Percentiles rank a stretch among this genome's conserved stretches.
phyloP scores from a whole-genome alignment of 2,329 filamentous ascomycete genomes.

The Fusarium xylarioides region DNA sequence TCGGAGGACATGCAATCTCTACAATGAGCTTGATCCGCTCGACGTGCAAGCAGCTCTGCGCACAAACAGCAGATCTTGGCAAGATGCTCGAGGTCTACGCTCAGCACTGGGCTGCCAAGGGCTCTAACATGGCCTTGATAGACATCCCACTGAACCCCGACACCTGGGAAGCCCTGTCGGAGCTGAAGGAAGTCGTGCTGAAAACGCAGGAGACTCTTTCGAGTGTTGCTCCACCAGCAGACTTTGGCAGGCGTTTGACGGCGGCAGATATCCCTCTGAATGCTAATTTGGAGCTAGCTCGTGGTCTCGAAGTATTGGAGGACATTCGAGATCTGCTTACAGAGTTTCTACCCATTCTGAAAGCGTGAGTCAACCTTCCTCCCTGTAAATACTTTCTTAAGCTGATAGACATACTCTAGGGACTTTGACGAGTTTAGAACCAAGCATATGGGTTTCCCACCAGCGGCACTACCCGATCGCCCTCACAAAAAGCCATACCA shows the following conservation, averaged over 20 bases:
- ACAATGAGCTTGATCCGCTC: conserved; percentile 22
- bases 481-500: neutral
- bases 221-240: neutral
- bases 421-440: conserved; percentile 35
- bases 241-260: neutral
- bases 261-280: conserved; percentile 15
- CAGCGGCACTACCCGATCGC: neutral
- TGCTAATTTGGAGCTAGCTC: conserved; percentile 5
- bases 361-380: conserved; percentile 12
- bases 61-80: conserved; percentile 24
- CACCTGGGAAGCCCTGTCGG: conserved; percentile 20
- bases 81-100: conserved; percentile 26
- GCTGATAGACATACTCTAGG: neutral
- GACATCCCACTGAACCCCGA: conserved; percentile 28
- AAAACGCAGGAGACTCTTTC: neutral
- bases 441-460: conserved; percentile 21
- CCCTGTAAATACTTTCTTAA: fast-evolving
- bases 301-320: conserved; percentile 10
- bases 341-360: conserved; percentile 35
- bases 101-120: conserved; percentile 17
- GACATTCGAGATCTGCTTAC: neutral
- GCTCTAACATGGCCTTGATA: neutral
- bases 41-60: conserved; percentile 14
- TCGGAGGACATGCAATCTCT: conserved; percentile 25
- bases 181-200: neutral